Evolutionary conservation across 441 rosid species (phyloP), one percentile per base, ranked within the genome.

Genomic region (Omphalea diandra): DNA sequence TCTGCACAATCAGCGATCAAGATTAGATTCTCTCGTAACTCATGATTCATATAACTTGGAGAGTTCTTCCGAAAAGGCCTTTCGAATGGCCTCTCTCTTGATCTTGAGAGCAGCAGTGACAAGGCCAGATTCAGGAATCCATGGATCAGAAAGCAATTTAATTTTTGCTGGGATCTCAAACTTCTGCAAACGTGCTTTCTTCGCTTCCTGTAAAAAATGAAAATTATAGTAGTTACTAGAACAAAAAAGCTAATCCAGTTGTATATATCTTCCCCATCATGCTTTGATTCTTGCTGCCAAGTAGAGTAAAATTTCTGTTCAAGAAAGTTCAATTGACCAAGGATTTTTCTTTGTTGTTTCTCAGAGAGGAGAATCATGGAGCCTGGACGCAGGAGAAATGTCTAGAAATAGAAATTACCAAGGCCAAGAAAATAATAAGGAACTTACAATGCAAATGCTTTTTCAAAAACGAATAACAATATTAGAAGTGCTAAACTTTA

Each of bases 21-120:
- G 54, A 40, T 22, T 53, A 3, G 38, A 14, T 29, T 32, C 40
- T 63, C 54, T 36, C n/a, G 17, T 20, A 22, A 7, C 27, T 57
- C 63, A 85, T 60, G 77, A 81, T 56, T 83, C 76, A 73, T 95
- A 95, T 70, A 95, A 65, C 78, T 84, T 82, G 24, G 85, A 72
- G 66, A 95, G 96, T 17, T 88, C 94, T 36, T 89, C 88, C 12
- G 87, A 80, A 77, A 83, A 93, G 49, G 87, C 85, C 70, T 77
- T 87, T 75, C 82, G 88, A 49, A 93, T 75, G 41, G 78, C 80
- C 66, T 95, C 97, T 81, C 98, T 85, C 83, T 93, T 95, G 68
- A 95, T 77, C 94, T 95, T 95, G 50, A 93, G 85, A 60, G 99
- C 98, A 44, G 97, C 94, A 12, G 99, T 95, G 29, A 88, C 97